phyloP scores from a whole-genome alignment of 495 filamentous ascomycete genomes.

The Penicillium subrubescens region DNA sequence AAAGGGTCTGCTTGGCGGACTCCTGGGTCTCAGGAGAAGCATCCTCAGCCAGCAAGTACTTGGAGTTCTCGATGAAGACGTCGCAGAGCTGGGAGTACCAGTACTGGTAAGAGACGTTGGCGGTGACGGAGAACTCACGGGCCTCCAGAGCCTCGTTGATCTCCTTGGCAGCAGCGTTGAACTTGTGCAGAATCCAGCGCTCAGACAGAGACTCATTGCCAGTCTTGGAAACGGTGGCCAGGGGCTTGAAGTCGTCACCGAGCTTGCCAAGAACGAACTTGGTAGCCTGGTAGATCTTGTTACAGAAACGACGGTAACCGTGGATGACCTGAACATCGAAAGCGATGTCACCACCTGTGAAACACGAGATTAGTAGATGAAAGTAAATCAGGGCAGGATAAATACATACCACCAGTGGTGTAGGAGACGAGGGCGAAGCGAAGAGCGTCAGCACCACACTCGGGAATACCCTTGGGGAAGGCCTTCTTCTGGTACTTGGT shows the following conservation, averaged over 20 bases:
- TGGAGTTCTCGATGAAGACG: conserved; percentile 77
- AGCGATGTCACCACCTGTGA: conserved; percentile 68
- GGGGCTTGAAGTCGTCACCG: conserved; percentile 69
- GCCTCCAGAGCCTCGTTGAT: conserved; percentile 69
- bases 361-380: conserved; percentile 22
- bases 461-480: conserved; percentile 79
- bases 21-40: conserved; percentile 55
- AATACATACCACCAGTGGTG: conserved; percentile 72
- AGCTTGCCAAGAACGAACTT: conserved; percentile 65
- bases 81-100: conserved; percentile 69
- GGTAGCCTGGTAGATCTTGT: conserved; percentile 90
- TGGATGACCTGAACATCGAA: conserved; percentile 85
- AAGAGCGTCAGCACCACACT: conserved; percentile 85
- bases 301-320: conserved; percentile 82
- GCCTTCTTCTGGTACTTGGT: conserved; percentile 78
- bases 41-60: conserved; percentile 67
- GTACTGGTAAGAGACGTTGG: conserved; percentile 67
- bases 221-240: conserved; percentile 54
- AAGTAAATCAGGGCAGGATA: conserved; percentile 5
- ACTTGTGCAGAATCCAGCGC: conserved; percentile 83
- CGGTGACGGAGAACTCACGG: conserved; percentile 70
- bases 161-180: conserved; percentile 71
- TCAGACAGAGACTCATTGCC: conserved; percentile 74
- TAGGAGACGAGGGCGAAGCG: conserved; percentile 80
- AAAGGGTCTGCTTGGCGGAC: conserved; percentile 64